A percentile compares a stretch with the other conserved stretches of the same genome.
Conservation (phyloP, 2,329 filamentous ascomycete genomes). For the Ophiostoma piceae region DNA sequence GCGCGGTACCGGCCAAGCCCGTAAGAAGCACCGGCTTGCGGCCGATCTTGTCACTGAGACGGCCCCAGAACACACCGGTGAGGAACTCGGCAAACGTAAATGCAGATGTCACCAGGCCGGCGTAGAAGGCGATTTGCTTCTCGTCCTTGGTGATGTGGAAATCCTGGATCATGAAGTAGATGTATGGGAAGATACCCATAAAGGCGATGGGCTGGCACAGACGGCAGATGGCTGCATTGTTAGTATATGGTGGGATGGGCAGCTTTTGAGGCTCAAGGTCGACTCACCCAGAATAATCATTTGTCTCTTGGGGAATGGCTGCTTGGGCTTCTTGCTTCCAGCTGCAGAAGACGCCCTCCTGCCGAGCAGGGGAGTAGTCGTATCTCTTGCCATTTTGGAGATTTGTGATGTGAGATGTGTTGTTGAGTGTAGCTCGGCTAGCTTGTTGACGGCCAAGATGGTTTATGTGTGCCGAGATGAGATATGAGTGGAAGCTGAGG, state of each 20-base stretch:
- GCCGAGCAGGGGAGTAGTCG: constrained; percentile 13
- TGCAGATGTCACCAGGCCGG: constrained; percentile 90
- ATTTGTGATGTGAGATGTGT: not conserved
- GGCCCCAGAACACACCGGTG: constrained; percentile 87
- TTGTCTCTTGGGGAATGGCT: constrained; percentile 37
- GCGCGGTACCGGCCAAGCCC: constrained; percentile 81
- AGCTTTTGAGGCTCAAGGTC: not conserved
- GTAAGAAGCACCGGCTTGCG: constrained; percentile 87
- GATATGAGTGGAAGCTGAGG: not conserved
- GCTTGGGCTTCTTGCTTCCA: constrained; percentile 25
- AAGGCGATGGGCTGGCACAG: constrained; percentile 99
- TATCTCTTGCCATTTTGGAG: constrained; percentile 20
- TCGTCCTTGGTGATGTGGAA: constrained; percentile 78
- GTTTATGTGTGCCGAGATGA: not conserved
- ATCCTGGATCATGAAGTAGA: constrained; percentile 94
- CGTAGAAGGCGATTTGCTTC: constrained; percentile 81
- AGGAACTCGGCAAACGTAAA: constrained; percentile 96
- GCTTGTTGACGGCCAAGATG: not conserved
- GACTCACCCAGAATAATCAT: constrained; percentile 37
- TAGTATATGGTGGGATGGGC: not conserved
- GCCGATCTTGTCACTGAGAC: constrained; percentile 84
- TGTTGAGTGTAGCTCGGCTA: too few relatives aligned
- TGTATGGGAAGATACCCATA: constrained; percentile 99
- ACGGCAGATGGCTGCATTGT: constrained; percentile 70
- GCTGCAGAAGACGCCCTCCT: constrained; percentile 14